Evolutionary conservation across 2,329 filamentous ascomycete species (phyloP).

Genomic region (Scytalidium lignicola): DNA sequence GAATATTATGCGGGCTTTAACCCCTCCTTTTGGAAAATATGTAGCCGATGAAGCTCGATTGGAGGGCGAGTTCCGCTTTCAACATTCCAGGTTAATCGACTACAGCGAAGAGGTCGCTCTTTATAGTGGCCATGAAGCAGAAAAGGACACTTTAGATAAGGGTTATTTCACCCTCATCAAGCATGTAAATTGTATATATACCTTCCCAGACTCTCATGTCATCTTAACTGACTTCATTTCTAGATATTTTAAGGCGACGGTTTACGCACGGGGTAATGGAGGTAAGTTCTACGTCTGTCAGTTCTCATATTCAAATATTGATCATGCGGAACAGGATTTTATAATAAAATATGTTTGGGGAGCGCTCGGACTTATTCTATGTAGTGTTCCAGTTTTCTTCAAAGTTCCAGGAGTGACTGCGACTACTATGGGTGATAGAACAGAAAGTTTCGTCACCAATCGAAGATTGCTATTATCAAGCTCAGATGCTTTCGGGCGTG

Average conservation of each 20-base stretch:
- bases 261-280: conserved; percentile 99
- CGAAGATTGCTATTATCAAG: conserved; percentile 85
- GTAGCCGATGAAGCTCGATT: conserved; percentile 92
- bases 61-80: conserved; percentile 94
- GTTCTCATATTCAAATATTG: background rate
- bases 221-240: conserved; percentile 23
- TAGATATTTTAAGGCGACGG: conserved; percentile 73
- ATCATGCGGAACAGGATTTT: conserved; percentile 56
- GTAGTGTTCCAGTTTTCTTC: conserved; percentile 94
- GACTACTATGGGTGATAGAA: conserved; percentile 61
- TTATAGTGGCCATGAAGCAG: conserved; percentile 85
- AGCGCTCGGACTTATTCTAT: conserved; percentile 82
- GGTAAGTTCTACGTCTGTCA: conserved; percentile 8
- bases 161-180: conserved; percentile 99
- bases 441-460: conserved; percentile 86
- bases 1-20: conserved; percentile 84
- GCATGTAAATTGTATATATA: conserved; percentile 67
- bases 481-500: conserved; percentile 88
- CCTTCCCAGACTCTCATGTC: too few species aligned
- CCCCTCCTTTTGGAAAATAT: conserved; percentile 94
- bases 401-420: conserved; percentile 67
- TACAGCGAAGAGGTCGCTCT: conserved; percentile 93
- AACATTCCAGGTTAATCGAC: conserved; percentile 91
- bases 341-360: conserved; percentile 99
- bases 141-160: conserved; percentile 95